Evolutionary conservation across 2,329 filamentous ascomycete genomes (phyloP), one percentile per base, ranked within the genome.

Genomic region (Fusarium pseudoanthophilum): DNA sequence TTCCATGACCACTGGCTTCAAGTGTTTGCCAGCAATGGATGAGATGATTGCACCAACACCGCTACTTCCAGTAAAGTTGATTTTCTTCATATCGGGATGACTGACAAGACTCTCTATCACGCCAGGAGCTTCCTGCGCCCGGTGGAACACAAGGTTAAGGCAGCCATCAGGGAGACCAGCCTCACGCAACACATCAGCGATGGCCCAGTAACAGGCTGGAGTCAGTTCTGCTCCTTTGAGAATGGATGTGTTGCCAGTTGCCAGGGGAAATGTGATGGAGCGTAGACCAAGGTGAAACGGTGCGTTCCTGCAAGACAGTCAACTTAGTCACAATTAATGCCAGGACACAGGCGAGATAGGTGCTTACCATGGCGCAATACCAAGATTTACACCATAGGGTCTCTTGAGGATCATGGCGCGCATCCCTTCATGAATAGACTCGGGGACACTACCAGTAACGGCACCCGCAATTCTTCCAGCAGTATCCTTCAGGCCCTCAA

Each of bases 401-500:
- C 26, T 64, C 37, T 72, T 72, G 51, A 64, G 52, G 8, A 72
- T 48, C 13, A 72, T 57, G 32, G 70, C 68, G 6, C 59, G 52
- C 67, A 71, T 76, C 15, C 74, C 75, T 7, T 74, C 65, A 7
- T 68, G 60, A 15, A 57, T 67, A 1, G 71, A 77, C 7, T 73
- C 69, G 11, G 81, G 79, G 9, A 81, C 76, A 32, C 61, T 75
- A 11, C 79, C 82, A n/a, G 52, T 51, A 40, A 80, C 53, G 6
- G 72, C 78, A 6, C 61, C 65, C 3, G 70, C 74, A 9, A 84
- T 78, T 28, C 80, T 73, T 1, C 80, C 82, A 2, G 82, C 82
- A 8, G 82, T 79, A 64, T 84, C 82, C 9, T 75, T 76, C 2
- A 83, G 65, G 4, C 81, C 74, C 11, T 81, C 78, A 26, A 78